Conservation (phyloP, 345 rosid genomes). For the Theobroma cacao region DNA sequence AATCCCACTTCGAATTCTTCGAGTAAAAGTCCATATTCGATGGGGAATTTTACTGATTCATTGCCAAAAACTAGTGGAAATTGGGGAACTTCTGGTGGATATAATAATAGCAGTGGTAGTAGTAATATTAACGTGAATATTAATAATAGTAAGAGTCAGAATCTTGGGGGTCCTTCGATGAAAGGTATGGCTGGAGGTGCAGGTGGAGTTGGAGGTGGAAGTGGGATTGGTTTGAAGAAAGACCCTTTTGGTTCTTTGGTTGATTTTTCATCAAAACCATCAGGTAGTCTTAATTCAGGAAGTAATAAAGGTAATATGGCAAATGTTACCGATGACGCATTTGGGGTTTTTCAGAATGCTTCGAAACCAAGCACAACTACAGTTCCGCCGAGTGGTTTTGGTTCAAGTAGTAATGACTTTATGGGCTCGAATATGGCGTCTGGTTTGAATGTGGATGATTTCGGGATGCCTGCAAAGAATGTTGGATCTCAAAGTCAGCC, state of each 20-base stretch:
- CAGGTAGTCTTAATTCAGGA: slow-evolving; percentile 48
- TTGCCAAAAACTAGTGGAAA: slow-evolving; percentile 63
- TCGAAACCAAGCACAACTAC: slow-evolving; percentile 38
- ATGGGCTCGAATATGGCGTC: slow-evolving; percentile 34
- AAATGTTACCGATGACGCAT: slow-evolving; percentile 29
- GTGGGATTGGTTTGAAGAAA: slow-evolving; percentile 43
- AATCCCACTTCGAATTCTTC: slow-evolving; percentile 34
- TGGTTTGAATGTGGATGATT: slow-evolving; percentile 37
- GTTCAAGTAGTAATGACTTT: slow-evolving; percentile 27
- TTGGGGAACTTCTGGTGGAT: slow-evolving; percentile 51
- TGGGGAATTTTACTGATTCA: slow-evolving; percentile 80
- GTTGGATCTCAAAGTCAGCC: slow-evolving; percentile 42
- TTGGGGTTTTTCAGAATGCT: slow-evolving; percentile 69
- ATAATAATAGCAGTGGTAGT: slow-evolving; percentile 25
- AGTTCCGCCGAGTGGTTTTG: slow-evolving; percentile 41
- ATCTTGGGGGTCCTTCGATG: slow-evolving; percentile 69
- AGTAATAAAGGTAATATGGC: slow-evolving; percentile 36
- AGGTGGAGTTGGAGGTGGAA: slow-evolving; percentile 33
- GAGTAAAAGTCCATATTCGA: slow-evolving; percentile 53
- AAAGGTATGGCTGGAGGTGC: slow-evolving; percentile 42
- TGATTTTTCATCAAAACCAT: slow-evolving; percentile 61
- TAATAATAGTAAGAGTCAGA: slow-evolving; percentile 34
- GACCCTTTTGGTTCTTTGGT: slow-evolving; percentile 87
- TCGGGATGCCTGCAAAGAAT: slow-evolving; percentile 50
- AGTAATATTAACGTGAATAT: slow-evolving; percentile 35